Evolutionary conservation across 352 stramenopile genomes (phyloP).

Genomic region (Phytophthora citricola): DNA sequence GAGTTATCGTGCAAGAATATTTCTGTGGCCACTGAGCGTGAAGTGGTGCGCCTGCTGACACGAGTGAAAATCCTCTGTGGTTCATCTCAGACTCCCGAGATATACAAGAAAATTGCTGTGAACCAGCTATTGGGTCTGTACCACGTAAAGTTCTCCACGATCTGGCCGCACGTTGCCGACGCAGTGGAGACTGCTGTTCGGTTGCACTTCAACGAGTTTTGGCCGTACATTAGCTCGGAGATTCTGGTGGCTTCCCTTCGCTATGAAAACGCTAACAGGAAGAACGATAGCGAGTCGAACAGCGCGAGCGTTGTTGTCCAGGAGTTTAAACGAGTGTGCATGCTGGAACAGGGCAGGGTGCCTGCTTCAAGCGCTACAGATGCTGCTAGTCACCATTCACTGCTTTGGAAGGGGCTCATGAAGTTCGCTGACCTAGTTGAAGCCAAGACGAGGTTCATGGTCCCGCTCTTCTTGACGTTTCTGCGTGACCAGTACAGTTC

Average conservation of each 20-base stretch:
- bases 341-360: slow-evolving; percentile 60
- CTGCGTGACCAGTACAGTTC: slow-evolving; percentile 80
- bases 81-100: slow-evolving; percentile 68
- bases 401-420: slow-evolving; percentile 84
- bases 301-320: slow-evolving; percentile 22
- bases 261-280: slow-evolving; percentile 40
- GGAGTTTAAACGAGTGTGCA: slow-evolving; percentile 64
- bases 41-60: slow-evolving; percentile 81
- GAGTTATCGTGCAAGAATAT: slow-evolving; percentile 63
- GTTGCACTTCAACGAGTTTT: slow-evolving; percentile 70
- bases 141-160: slow-evolving; percentile 89
- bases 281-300: slow-evolving; percentile 9
- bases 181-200: slow-evolving; percentile 65
- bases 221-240: slow-evolving; percentile 63
- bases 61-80: slow-evolving; percentile 81
- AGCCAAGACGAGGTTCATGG: slow-evolving; percentile 87
- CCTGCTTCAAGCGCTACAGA: slow-evolving; percentile 64
- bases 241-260: slow-evolving; percentile 54
- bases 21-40: slow-evolving; percentile 81
- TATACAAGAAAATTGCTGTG: slow-evolving; percentile 83
- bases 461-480: slow-evolving; percentile 86
- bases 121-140: slow-evolving; percentile 84
- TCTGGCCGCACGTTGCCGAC: slow-evolving; percentile 84
- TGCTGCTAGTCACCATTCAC: slow-evolving; percentile 67
- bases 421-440: slow-evolving; percentile 82